phyloP scores from a whole-genome alignment of 441 rosid species.

The Omphalea diandra region DNA sequence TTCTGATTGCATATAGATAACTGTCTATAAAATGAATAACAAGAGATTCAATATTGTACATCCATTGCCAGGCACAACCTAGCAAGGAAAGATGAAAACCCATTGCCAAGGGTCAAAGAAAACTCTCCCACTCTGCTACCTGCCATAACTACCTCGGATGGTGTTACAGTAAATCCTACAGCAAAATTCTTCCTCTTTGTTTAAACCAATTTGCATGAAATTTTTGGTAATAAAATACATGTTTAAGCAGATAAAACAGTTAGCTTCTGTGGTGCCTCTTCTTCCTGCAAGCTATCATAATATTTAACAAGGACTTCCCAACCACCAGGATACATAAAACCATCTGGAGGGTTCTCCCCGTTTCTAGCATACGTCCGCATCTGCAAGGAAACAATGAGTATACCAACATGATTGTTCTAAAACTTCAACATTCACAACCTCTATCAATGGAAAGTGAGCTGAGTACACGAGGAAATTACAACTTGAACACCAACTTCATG shows the following conservation, averaged over 20 bases:
- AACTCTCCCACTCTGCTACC: not conserved
- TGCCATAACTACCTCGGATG: not conserved
- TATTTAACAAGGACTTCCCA: constrained; percentile 84
- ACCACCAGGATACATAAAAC: constrained; percentile 89
- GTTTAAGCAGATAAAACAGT: constrained; percentile 44
- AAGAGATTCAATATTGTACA: not conserved
- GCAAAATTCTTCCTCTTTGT: not conserved
- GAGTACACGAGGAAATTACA: not conserved
- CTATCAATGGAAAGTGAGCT: not conserved
- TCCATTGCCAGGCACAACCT: not conserved
- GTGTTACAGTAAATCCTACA: not conserved
- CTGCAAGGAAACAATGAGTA: constrained; percentile 35
- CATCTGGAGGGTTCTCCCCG: constrained; percentile 87
- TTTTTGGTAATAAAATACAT: constrained; percentile 4
- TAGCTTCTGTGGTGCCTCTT: constrained; percentile 49
- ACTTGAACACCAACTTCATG: not conserved
- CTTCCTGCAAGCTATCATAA: constrained; percentile 66
- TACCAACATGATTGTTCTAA: not conserved
- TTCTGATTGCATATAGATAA: not conserved
- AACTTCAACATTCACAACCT: not conserved
- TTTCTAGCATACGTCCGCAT: constrained; percentile 78
- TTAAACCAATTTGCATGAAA: constrained; percentile 7
- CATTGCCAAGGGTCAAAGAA: constrained; percentile 3
- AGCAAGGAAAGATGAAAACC: not conserved
- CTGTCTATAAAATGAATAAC: not conserved